Evolutionary conservation across 2,329 filamentous ascomycete species (phyloP).

Genomic region (Fusarium sp.): DNA sequence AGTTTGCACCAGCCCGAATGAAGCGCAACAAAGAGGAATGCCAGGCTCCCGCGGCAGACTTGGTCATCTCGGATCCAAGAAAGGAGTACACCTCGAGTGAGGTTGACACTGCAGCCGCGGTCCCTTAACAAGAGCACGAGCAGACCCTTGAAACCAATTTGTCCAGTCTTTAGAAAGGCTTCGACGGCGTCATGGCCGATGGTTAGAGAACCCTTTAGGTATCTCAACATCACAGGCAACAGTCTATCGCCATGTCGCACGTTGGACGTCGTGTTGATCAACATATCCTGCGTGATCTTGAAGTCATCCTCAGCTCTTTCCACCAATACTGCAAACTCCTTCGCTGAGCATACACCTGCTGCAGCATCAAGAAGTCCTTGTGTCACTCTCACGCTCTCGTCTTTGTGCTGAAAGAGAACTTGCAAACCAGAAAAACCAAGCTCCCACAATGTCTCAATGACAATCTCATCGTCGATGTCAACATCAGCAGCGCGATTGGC

Average conservation of each 20-base stretch:
- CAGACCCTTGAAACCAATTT: constrained; percentile 29
- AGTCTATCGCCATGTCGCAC: constrained; percentile 26
- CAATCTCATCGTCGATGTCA: constrained; percentile 30
- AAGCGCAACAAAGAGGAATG: constrained; percentile 32
- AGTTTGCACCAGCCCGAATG: constrained; percentile 30
- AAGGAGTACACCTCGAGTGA: constrained; percentile 25
- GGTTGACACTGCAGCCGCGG: constrained; percentile 23
- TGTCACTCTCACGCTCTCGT: constrained; percentile 24
- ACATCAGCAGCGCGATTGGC: constrained; percentile 24
- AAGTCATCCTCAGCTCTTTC: constrained; percentile 28
- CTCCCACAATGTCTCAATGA: constrained; percentile 14
- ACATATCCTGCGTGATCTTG: constrained; percentile 33
- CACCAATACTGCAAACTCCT: constrained; percentile 21
- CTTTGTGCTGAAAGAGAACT: constrained; percentile 24
- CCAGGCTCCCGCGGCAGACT: constrained; percentile 24
- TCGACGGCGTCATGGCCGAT: constrained; percentile 26
- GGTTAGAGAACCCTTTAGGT: constrained; percentile 14
- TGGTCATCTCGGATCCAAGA: constrained; percentile 31
- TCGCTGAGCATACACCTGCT: constrained; percentile 25
- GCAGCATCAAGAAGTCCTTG: constrained; percentile 29
- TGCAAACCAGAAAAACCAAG: constrained; percentile 27
- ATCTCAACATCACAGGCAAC: constrained; percentile 27
- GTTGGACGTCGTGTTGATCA: constrained; percentile 31
- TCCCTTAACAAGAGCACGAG: constrained; percentile 27
- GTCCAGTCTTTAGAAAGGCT: constrained; percentile 28